These are phyloP conservation scores for Cystobasidium ongulense DNA, from an alignment of 768 basidiomycete genomes.

Conservation along the genomic window DNA sequence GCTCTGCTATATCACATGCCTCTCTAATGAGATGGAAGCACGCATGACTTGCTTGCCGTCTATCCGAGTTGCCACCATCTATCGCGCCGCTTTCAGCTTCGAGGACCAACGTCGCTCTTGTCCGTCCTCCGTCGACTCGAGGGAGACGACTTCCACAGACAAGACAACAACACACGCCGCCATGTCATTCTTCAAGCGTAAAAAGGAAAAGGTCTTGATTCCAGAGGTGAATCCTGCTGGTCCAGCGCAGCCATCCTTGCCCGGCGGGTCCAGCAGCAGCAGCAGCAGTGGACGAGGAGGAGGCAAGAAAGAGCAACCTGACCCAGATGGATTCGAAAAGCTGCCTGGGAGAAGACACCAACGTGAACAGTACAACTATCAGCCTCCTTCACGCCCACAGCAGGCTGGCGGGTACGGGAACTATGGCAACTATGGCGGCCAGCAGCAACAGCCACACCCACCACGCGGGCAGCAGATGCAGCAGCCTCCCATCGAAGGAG, in stretches of 20 bases:
- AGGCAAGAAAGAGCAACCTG: conserved; percentile 7
- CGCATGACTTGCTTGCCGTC: too few species aligned
- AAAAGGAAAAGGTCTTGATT: conserved; percentile 38
- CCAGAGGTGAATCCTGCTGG: conserved; percentile 33
- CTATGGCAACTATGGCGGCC: conserved; percentile 21
- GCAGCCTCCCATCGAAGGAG: not conserved
- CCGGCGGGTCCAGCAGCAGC: not conserved
- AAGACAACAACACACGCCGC: not conserved
- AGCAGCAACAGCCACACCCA: conserved; percentile 5
- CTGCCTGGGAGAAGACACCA: not conserved
- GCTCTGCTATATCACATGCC: too few species aligned
- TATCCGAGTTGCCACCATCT: too few species aligned
- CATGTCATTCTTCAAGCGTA: conserved; percentile 9
- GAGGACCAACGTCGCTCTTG: too few species aligned
- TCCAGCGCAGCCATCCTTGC: not conserved
- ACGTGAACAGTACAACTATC: conserved; percentile 16
- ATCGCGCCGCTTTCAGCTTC: too few species aligned
- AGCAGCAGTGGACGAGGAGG: not conserved
- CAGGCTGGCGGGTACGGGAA: conserved; percentile 14
- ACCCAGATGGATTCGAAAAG: not conserved
- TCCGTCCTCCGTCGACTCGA: too few species aligned
- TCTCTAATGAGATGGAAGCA: too few species aligned
- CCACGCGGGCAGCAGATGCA: conserved; percentile 1
- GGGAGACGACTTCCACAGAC: too few species aligned
- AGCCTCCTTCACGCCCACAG: not conserved